Percentiles rank a stretch among this genome's conserved stretches.
phyloP scores from a whole-genome alignment of 1,139 yeast species.

The Yamadazyma siamensis region DNA sequence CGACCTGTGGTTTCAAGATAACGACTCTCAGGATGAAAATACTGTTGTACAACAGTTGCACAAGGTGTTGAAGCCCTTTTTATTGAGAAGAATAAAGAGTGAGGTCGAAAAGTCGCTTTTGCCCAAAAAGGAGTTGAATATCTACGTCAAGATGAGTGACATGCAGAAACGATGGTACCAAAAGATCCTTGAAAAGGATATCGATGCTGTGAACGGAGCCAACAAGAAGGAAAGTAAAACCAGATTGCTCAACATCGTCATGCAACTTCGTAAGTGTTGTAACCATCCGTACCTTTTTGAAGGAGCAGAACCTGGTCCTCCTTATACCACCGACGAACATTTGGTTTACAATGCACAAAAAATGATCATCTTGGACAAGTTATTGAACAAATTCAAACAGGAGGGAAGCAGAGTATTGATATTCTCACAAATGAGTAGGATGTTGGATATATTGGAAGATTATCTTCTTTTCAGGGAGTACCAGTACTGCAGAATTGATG shows the following conservation, averaged over 20 bases:
- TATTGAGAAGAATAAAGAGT: slow-evolving; percentile 70
- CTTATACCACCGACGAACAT: slow-evolving; percentile 80
- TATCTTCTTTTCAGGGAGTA: slow-evolving; percentile 67
- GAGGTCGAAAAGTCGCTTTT: slow-evolving; percentile 76
- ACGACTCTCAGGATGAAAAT: slow-evolving; percentile 33
- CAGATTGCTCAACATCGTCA: slow-evolving; percentile 69
- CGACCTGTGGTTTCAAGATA: slow-evolving; percentile 64
- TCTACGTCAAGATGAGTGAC: slow-evolving; percentile 70
- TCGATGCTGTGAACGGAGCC: slow-evolving; percentile 81
- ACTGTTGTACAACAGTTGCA: slow-evolving; percentile 81
- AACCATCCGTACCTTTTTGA: slow-evolving; percentile 81
- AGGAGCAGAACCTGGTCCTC: slow-evolving; percentile 89
- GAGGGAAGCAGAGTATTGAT: slow-evolving; percentile 77
- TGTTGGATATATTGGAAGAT: slow-evolving; percentile 76
- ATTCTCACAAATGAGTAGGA: slow-evolving; percentile 79
- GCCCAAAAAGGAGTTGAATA: slow-evolving; percentile 71
- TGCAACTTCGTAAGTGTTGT: slow-evolving; percentile 82
- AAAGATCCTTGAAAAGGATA: slow-evolving; percentile 70
- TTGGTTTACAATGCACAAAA: slow-evolving; percentile 70
- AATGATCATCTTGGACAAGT: slow-evolving; percentile 66
- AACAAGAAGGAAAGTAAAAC: slow-evolving; percentile 73
- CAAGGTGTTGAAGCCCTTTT: slow-evolving; percentile 76
- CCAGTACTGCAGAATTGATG: slow-evolving; percentile 75
- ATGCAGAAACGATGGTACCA: slow-evolving; percentile 80
- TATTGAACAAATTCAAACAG: slow-evolving; percentile 56